Evolutionary conservation across 768 basidiomycete genomes (phyloP), one percentile per base, ranked within the genome.

Genomic region (Terana coerulea): DNA sequence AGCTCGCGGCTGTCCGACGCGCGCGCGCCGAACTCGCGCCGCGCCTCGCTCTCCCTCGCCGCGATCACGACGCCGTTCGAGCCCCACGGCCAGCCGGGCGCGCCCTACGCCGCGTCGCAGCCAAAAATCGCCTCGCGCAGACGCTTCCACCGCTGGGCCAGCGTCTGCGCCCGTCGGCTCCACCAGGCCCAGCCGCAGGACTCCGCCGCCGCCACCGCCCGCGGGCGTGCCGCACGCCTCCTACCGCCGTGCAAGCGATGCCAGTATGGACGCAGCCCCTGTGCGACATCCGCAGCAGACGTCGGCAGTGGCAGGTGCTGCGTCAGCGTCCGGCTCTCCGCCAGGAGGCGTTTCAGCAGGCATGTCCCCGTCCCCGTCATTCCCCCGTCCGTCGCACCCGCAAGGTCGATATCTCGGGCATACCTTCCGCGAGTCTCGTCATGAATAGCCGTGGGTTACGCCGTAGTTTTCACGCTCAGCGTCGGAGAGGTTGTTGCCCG

Each of bases 61-160:
- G 71, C 71, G 30, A 76, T 73, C 56, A 74, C 68, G 12, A 61
- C 68, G 10, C 79, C 63, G 47, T 81, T 59, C 65, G 63, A 61
- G 53, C 54, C 57, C 12, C 43, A 47, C 24, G 21, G 43, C n/a
- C n/a, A n/a, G n/a, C n/a, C n/a, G 11, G 39, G 39, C 22, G 55
- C 49, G 21, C 41, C 49, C 33, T 43, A 64, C 49, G 65, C 65
- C 7, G 12, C 39, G 11, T 19, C 55, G 41, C 77, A 74, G 76
- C 66, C 83, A 86, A 86, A 86, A 86, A 88, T 76, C 84, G 51
- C 76, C 71, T 62, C 79, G 84, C 85, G 85, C 85, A 86, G 85
- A 84, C 78, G 84, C 76, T 75, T 75, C 77, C 61, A 62, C 61
- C 52, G 63, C 83, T 78, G 84, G 84, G 85, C 82, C 81, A 71